phyloP scores from a whole-genome alignment of 495 filamentous ascomycete genomes.

The Penicillium lagena region DNA sequence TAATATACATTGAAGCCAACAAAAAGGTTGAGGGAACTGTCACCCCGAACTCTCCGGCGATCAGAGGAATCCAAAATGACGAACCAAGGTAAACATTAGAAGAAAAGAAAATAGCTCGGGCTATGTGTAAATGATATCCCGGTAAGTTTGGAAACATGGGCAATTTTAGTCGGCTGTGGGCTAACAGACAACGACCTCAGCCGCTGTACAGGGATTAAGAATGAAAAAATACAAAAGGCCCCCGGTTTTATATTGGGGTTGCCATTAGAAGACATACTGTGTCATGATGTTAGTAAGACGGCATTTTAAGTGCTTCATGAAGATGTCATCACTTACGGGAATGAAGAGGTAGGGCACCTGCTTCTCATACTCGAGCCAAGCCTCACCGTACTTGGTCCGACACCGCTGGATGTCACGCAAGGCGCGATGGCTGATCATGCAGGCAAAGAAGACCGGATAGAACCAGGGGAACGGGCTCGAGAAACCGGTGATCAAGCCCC shows the following conservation, averaged over 20 bases:
- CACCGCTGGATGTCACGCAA: constrained; percentile 80
- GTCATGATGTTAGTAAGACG: neutral
- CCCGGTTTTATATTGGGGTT: neutral
- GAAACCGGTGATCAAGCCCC: constrained; percentile 62
- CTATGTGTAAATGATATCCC: constrained; percentile 5
- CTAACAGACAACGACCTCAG: constrained; percentile 5
- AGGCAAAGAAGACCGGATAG: constrained; percentile 83
- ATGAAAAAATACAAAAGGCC: neutral
- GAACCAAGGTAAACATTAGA: constrained; percentile 12
- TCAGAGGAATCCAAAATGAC: neutral
- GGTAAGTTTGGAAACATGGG: neutral
- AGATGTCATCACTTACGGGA: constrained; percentile 60
- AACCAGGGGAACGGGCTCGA: constrained; percentile 93
- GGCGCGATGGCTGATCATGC: constrained; percentile 89
- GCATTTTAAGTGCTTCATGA: neutral
- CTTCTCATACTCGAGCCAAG: constrained; percentile 85
- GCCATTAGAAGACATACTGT: constrained; percentile 31
- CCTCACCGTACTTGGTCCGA: constrained; percentile 81
- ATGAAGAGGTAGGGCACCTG: constrained; percentile 92
- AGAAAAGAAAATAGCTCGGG: constrained; percentile 10
- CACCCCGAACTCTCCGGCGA: neutral
- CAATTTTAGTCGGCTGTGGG: constrained; percentile 8
- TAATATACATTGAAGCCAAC: constrained; percentile 19
- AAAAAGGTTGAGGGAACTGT: constrained; percentile 3
- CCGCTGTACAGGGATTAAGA: constrained; percentile 11